These are phyloP conservation scores for Solanum neorickii DNA, from an alignment of 257 asterid species.

Conservation along the genomic window DNA sequence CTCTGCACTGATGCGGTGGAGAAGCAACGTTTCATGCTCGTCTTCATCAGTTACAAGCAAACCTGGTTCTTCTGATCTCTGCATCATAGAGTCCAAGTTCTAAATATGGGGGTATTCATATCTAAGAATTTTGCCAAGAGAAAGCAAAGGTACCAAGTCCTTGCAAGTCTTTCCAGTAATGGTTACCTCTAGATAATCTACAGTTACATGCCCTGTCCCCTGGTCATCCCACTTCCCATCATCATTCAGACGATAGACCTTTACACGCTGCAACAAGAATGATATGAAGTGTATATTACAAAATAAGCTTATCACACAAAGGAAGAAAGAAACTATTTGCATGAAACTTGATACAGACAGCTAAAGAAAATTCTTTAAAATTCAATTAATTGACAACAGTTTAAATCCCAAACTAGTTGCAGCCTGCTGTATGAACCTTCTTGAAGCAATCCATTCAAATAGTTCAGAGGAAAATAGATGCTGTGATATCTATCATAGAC, in stretches of 20 bases:
- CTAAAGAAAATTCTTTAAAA: neutral
- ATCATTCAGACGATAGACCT: conserved; percentile 81
- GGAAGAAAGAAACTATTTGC: neutral
- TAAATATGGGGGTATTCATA: neutral
- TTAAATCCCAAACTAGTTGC: neutral
- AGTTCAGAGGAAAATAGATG: neutral
- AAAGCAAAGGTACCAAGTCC: neutral
- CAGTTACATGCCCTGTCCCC: conserved; percentile 96
- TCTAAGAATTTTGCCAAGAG: neutral
- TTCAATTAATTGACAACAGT: neutral
- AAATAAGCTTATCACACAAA: neutral
- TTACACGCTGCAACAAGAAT: conserved; percentile 62
- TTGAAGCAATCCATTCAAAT: neutral
- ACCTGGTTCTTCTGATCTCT: conserved; percentile 84
- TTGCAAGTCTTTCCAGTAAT: neutral
- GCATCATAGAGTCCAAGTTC: conserved; percentile 4
- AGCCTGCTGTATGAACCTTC: neutral
- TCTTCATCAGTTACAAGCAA: conserved; percentile 74
- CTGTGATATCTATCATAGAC: neutral
- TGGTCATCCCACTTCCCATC: conserved; percentile 99
- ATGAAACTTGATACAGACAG: neutral
- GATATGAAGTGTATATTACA: neutral
- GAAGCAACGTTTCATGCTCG: conserved; percentile 66
- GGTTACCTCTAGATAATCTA: conserved; percentile 81
- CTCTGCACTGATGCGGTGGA: conserved; percentile 78